Conservation (phyloP, 2,329 filamentous ascomycete species). For the Parastagonospora avenae region DNA sequence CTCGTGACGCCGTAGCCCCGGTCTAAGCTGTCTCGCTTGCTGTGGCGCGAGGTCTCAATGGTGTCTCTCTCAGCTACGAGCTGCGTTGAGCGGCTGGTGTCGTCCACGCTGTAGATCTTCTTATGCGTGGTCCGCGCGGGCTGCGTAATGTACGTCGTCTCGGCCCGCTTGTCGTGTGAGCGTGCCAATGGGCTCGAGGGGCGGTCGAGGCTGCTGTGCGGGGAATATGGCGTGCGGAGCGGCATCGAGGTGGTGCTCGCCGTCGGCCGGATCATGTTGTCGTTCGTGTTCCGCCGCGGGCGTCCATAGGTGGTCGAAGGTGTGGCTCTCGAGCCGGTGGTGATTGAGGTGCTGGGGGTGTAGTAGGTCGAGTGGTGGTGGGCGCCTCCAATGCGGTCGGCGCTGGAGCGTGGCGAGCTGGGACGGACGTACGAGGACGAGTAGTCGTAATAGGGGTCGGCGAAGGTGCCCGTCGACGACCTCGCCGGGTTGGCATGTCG, state of each 20-base stretch:
- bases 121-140: slow-evolving; percentile 47
- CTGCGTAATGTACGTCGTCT: slow-evolving; percentile 46
- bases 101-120: slow-evolving; percentile 56
- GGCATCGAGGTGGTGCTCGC: slow-evolving; percentile 39
- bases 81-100: slow-evolving; percentile 46
- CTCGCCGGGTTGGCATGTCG: slow-evolving; percentile 40
- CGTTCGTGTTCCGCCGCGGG: slow-evolving; percentile 53
- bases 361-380: slow-evolving; percentile 32
- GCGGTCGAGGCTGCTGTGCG: slow-evolving; percentile 29
- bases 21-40: slow-evolving; percentile 19
- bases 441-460: slow-evolving; percentile 39
- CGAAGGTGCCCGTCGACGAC: slow-evolving; percentile 46
- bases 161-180: slow-evolving; percentile 39
- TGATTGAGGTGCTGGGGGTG: slow-evolving; percentile 29
- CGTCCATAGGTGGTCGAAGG: slow-evolving; percentile 51
- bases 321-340: slow-evolving; percentile 33
- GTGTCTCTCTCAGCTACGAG: slow-evolving; percentile 45
- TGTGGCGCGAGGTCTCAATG: slow-evolving; percentile 40
- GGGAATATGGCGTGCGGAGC: slow-evolving; percentile 35
- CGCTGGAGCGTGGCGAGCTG: slow-evolving; percentile 43
- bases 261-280: slow-evolving; percentile 40
- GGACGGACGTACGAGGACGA: slow-evolving; percentile 35
- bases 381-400: slow-evolving; percentile 33
- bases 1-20: slow-evolving; percentile 35
- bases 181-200: slow-evolving; percentile 51